These are phyloP conservation scores for Macadamia tetraphylla DNA, from an alignment of 164 flowering plant species.

Conservation along the genomic window DNA sequence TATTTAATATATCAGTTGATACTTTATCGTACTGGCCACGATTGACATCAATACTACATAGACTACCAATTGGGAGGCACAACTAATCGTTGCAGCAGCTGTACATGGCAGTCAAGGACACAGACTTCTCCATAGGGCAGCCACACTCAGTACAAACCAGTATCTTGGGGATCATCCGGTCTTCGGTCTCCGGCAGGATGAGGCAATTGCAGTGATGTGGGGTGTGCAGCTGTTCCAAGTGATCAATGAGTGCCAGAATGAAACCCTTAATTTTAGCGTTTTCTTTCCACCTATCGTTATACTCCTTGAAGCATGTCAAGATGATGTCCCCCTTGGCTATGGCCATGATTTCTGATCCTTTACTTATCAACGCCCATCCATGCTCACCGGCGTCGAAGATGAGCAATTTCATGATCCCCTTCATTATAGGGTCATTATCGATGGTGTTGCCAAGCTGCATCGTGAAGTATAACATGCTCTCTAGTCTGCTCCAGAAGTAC, in stretches of 20 bases:
- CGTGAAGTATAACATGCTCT: conserved; percentile 56
- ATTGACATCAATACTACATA: no score
- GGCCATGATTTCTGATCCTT: conserved; percentile 14
- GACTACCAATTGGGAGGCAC: no score
- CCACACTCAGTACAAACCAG: conserved; percentile 23
- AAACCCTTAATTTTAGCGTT: conserved; percentile 10
- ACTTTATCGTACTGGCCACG: no score
- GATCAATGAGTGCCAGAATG: conserved; percentile 8
- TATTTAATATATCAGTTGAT: no score
- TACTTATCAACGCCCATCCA: conserved; percentile 32
- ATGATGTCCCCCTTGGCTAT: conserved; percentile 15
- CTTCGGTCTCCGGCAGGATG: conserved; percentile 7
- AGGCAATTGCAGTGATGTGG: conserved; percentile 23
- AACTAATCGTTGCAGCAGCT: conserved; percentile 19
- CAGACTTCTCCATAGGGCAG: conserved; percentile 21
- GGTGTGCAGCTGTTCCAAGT: conserved; percentile 10
- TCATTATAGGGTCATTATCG: conserved; percentile 30
- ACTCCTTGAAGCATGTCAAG: conserved; percentile 4
- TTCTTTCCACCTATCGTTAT: conserved; percentile 16
- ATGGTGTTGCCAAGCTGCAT: conserved; percentile 14
- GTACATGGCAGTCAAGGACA: conserved; percentile 5
- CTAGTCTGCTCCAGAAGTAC: conserved; percentile 66
- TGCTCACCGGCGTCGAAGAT: conserved; percentile 31
- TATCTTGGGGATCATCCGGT: conserved; percentile 5
- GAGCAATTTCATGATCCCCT: conserved; percentile 29